A percentile compares a stretch with the other conserved stretches of the same genome.
phyloP scores from a whole-genome alignment of 306 rosid genomes.

The Pachyrhizus erosus region DNA sequence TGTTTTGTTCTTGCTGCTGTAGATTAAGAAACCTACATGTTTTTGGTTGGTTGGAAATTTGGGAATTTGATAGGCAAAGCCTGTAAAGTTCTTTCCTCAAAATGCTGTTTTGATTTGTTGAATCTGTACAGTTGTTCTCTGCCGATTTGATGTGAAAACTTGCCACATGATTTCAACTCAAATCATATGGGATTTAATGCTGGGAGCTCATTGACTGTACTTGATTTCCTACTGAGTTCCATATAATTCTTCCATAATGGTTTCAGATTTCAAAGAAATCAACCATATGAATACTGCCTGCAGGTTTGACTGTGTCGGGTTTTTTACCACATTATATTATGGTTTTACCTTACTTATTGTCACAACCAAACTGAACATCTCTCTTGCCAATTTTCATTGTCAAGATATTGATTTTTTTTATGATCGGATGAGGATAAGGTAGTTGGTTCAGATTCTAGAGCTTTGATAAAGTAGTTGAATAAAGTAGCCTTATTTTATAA shows the following conservation, averaged over 20 bases:
- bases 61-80: background rate
- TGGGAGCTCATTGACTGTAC: background rate
- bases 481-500: background rate
- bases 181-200: background rate
- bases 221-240: background rate
- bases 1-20: background rate
- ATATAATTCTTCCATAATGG: background rate
- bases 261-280: background rate
- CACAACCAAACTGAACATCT: background rate
- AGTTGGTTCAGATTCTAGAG: background rate
- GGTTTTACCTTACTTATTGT: background rate
- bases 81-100: background rate
- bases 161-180: background rate
- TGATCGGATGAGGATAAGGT: background rate
- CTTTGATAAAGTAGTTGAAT: background rate
- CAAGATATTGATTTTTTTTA: background rate
- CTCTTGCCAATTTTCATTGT: background rate
- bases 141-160: background rate
- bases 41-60: background rate
- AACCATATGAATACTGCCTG: background rate
- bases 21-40: background rate
- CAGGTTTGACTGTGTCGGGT: background rate
- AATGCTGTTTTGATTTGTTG: background rate
- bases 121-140: background rate
- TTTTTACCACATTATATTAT: background rate